Conservation (phyloP, 2,329 filamentous ascomycete genomes). For the Apiospora koreana region DNA sequence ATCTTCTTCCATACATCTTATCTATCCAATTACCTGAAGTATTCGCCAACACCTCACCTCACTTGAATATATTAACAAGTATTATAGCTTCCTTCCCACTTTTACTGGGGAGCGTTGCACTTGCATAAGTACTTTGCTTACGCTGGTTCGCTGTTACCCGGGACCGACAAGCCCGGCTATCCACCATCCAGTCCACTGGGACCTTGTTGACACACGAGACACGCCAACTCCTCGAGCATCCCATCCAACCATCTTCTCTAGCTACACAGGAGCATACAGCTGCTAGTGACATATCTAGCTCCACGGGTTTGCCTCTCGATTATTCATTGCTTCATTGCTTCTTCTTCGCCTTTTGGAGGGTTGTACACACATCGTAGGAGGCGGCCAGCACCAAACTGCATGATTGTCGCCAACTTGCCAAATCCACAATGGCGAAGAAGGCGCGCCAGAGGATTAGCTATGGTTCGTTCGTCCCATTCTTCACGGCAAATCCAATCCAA, state of each 20-base stretch:
- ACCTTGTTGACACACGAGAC: slow-evolving; percentile 5
- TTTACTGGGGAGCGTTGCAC: background rate
- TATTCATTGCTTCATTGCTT: slow-evolving; percentile 4
- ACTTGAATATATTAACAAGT: too few species aligned
- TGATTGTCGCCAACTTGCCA: slow-evolving; percentile 12
- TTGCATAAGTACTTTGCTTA: too few species aligned
- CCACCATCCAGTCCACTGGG: slow-evolving; percentile 4
- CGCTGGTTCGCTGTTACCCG: background rate
- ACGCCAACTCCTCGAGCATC: background rate
- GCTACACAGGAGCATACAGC: background rate
- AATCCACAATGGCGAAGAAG: slow-evolving; percentile 60
- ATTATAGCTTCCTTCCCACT: background rate
- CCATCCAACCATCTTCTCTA: background rate
- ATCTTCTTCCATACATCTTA: background rate
- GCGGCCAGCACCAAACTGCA: background rate
- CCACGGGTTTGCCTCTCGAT: background rate
- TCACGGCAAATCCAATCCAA: slow-evolving; percentile 8
- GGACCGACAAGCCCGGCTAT: background rate
- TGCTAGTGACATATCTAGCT: slow-evolving; percentile 5
- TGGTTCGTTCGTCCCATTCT: slow-evolving; percentile 45
- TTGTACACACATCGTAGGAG: background rate
- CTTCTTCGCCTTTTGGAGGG: slow-evolving; percentile 19
- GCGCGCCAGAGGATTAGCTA: slow-evolving; percentile 68
- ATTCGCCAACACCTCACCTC: background rate
- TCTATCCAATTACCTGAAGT: too few species aligned